Evolutionary conservation across 2,329 filamentous ascomycete genomes (phyloP), one percentile per base, ranked within the genome.

Genomic region (Gyromitra esculenta): DNA sequence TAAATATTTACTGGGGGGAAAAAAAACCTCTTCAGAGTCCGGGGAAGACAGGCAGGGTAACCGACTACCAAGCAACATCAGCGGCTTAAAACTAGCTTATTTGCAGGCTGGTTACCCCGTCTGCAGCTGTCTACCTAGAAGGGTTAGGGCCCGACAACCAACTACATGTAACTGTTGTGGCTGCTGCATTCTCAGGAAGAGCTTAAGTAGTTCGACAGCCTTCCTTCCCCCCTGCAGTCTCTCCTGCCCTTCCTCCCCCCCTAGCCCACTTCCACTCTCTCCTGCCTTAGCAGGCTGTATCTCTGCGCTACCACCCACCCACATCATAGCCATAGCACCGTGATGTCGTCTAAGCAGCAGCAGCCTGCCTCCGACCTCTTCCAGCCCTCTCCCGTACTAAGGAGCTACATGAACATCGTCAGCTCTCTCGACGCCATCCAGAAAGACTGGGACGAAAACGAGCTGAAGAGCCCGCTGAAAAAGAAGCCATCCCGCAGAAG

Each of bases 381-480:
- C n/a, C 50, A 31, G 13, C 54, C 54, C 25, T 25, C 43, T 4
- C 54, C 54, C 25, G 52, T 25, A 5, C 50, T 50, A 37, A 56
- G 50, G 11, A 45, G 11, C n/a, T 50, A 18, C 11, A 59, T 25
- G 25, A 31, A 60, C 25, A 60, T 69, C 31, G 52, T 43, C 54
- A 25, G 35, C 54, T 69, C 66, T 7, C 66, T 69, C 7, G 43
- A 69, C 25, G 66, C 66, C 15, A 69, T 69, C 54, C 66, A 69
- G 31, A 69, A 69, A 69, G 43, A 13, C 54, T 69, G 66, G 66
- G 66, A 69, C 25, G 66, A 60, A n/a, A 69, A 60, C 13, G 66
- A 69, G 15, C 21, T 21, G 41, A 60, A 48, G 6, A 37, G 0
- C n/a, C 5, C 35, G 41, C 31, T 60, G 18, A 3, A 5, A 7